A percentile compares a stretch with the other conserved stretches of the same genome.
Conservation (phyloP, 2,329 filamentous ascomycete genomes). For the Cadophora luteo-olivacea region DNA sequence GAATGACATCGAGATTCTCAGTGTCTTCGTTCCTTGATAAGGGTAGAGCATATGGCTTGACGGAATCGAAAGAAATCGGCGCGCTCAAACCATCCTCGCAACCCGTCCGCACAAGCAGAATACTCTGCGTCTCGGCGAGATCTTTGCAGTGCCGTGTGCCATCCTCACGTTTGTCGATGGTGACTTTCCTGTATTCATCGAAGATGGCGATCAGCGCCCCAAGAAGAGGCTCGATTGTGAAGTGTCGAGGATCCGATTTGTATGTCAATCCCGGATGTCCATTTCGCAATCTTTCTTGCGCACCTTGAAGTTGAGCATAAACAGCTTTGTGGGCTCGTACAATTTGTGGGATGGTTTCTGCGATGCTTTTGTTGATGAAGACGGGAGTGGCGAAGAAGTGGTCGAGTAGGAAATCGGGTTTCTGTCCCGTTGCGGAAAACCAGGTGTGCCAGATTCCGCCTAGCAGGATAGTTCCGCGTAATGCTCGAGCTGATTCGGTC, state of each 20-base stretch:
- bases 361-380: not conserved
- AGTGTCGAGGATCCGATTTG: no score
- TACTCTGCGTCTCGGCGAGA: not conserved
- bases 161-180: not conserved
- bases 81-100: not conserved
- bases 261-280: not conserved
- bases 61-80: not conserved
- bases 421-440: not conserved
- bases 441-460: not conserved
- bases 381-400: not conserved
- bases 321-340: not conserved
- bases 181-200: no score
- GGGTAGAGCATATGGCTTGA: not conserved
- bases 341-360: not conserved
- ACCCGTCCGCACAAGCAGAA: not conserved
- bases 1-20: not conserved
- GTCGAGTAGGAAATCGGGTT: not conserved
- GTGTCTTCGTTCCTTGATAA: not conserved
- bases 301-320: not conserved
- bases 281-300: not conserved
- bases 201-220: no score
- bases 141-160: not conserved
- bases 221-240: no score
- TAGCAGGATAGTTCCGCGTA: not conserved
- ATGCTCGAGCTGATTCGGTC: not conserved